phyloP scores from a whole-genome alignment of 129 eudicot species.

The Escallonia rubra region DNA sequence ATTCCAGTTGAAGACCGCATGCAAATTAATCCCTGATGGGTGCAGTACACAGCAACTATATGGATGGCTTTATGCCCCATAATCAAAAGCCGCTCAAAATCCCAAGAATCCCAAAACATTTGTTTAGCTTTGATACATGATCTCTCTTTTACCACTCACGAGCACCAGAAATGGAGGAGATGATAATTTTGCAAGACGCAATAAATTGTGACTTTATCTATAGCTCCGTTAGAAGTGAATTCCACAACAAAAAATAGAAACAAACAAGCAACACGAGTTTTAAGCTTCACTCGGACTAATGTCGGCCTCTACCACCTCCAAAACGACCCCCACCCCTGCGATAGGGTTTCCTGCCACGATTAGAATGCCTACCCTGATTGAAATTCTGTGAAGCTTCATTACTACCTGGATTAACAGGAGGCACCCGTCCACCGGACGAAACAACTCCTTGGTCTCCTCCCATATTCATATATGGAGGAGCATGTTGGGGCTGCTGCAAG shows the following conservation, averaged over 20 bases:
- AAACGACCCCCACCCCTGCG: conserved; percentile 55
- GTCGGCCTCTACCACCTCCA: conserved; percentile 52
- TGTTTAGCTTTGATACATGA: too few relatives aligned
- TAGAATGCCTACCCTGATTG: conserved; percentile 20
- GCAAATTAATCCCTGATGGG: too few relatives aligned
- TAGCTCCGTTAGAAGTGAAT: neutral
- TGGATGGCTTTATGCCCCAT: too few relatives aligned
- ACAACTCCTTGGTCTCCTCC: conserved; percentile 11
- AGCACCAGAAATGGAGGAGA: too few relatives aligned
- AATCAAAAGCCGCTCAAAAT: too few relatives aligned
- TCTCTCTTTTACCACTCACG: too few relatives aligned
- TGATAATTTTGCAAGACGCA: too few relatives aligned
- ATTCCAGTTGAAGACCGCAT: too few relatives aligned
- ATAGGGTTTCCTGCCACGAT: conserved; percentile 35
- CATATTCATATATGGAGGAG: conserved; percentile 17
- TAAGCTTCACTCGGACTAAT: conserved; percentile 17
- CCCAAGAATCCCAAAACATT: too few relatives aligned
- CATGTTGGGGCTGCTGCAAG: conserved; percentile 21
- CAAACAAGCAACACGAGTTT: neutral
- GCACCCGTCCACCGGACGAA: conserved; percentile 16
- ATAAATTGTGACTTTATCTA: neutral
- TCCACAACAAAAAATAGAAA: neutral
- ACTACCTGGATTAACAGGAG: conserved; percentile 14
- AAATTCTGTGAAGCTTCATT: conserved; percentile 14
- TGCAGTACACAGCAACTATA: too few relatives aligned